A percentile compares a stretch with the other conserved stretches of the same genome.
Conservation (phyloP, 2,329 filamentous ascomycete species). For the Akanthomyces uredinophilus region DNA sequence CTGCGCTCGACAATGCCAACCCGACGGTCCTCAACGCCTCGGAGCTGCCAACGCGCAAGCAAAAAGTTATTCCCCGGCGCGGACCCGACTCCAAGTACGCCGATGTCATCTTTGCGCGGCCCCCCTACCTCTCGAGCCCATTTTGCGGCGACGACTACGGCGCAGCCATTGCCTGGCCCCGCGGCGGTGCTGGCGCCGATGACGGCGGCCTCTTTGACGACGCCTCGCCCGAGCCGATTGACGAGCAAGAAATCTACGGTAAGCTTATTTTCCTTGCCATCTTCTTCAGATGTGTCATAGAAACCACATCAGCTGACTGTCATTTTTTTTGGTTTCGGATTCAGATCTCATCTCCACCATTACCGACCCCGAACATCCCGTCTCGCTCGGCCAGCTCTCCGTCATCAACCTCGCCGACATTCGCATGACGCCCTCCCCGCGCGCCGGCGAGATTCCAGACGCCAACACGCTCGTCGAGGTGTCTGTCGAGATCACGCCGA, state of each 20-base stretch:
- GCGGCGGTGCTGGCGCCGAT: constrained; percentile 32
- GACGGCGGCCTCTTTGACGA: constrained; percentile 52
- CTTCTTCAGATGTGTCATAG: too few species aligned
- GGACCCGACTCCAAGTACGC: constrained; percentile 45
- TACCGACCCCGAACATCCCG: constrained; percentile 91
- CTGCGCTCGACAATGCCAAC: constrained; percentile 69
- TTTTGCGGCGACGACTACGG: constrained; percentile 29
- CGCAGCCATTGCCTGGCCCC: constrained; percentile 24
- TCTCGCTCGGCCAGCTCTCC: constrained; percentile 86
- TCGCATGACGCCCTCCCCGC: constrained; percentile 53
- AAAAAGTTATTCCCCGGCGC: constrained; percentile 40
- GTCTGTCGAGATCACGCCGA: constrained; percentile 86
- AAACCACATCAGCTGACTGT: neutral
- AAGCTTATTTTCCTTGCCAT: neutral
- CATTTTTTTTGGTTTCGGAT: neutral
- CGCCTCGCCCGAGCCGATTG: constrained; percentile 72
- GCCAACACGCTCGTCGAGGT: constrained; percentile 61
- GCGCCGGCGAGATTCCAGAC: constrained; percentile 31
- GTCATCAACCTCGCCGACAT: constrained; percentile 97
- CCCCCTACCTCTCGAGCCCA: constrained; percentile 37
- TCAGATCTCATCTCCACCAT: constrained; percentile 90
- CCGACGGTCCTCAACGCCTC: constrained; percentile 85
- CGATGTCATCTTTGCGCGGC: constrained; percentile 41
- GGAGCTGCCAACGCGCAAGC: constrained; percentile 76
- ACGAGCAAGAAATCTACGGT: constrained; percentile 87